Base-by-base conservation (phyloP, 345 rosid genomes). In the Eucalyptus polyanthemos region DNA sequence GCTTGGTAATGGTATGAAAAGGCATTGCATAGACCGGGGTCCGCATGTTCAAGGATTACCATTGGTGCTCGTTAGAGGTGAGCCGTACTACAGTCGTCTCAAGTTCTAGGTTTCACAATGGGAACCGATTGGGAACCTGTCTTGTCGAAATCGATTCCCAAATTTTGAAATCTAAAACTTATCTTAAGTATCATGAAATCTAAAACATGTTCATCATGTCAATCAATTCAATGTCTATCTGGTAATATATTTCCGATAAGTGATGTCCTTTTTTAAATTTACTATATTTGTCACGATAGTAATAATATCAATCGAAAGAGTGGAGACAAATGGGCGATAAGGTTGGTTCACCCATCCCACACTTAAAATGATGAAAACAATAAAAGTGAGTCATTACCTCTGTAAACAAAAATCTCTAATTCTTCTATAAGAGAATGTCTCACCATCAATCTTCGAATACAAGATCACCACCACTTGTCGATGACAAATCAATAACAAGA, bases 291-390 rank as follows among this genome's bases (percentile, higher is more conserved):
- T 50, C 3, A 15, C 0, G 3, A 0, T 50, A 50, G 3, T 15
- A 50, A 50, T 6, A 0, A 50, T 15, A 50, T 50, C 8, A 50
- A 50, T 50, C 1, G 3, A 15, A 50, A 50, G 7, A 50, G 0
- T 2, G 7, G 7, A 7, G 0, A 14, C 1, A 0, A 0, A 50
- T 1, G 3, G 0, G 3, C 0, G 0, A 15, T 50, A 50, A 0
- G 1, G 0, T 50, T 3, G 19, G 4, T 50, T 50, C 3, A 0
- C 0, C 7, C 19, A 15, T 50, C 8, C 1, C 3, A 50, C 3
- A 15, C 7, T 50, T 50, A 0, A 50, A 50, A 50, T 50, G 0
- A 6, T 50, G 1, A 50, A 50, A 0, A 50, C 1, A 50, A 50
- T 15, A 50, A 15, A 50, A 15, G 19, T 6, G 1, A 50, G 19